Evolutionary conservation across 306 rosid genomes (phyloP).

Genomic region (Prunus fruticosa): DNA sequence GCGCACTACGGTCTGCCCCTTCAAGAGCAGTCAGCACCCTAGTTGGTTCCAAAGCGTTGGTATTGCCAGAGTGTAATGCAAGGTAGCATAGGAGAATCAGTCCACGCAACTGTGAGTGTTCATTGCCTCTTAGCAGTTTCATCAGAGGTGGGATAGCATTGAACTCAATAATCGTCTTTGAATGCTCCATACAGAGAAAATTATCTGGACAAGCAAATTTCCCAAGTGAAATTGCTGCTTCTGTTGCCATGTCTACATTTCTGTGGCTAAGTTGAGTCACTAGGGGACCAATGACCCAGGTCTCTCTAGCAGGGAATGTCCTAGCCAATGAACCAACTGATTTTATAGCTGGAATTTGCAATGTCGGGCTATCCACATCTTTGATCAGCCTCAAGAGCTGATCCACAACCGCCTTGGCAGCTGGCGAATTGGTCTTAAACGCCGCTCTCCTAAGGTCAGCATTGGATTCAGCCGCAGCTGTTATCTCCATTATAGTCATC

Average conservation of each 20-base stretch:
- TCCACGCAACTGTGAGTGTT: conserved; percentile 44
- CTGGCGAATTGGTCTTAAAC: conserved; percentile 63
- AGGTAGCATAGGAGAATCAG: conserved; percentile 73
- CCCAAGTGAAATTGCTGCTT: conserved; percentile 60
- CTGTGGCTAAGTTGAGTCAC: conserved; percentile 52
- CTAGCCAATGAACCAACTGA: conserved; percentile 79
- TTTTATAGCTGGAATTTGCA: conserved; percentile 58
- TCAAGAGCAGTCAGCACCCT: conserved; percentile 65
- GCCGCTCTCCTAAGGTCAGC: conserved; percentile 69
- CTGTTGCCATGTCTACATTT: conserved; percentile 49
- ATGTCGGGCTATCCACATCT: conserved; percentile 46
- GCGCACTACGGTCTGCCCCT: conserved; percentile 56
- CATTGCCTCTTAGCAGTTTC: conserved; percentile 59
- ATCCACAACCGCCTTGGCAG: conserved; percentile 80
- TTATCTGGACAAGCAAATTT: conserved; percentile 67
- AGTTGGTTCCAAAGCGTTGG: conserved; percentile 57
- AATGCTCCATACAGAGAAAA: conserved; percentile 66
- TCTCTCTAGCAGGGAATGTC: conserved; percentile 87
- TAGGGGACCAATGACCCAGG: conserved; percentile 59
- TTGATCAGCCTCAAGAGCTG: conserved; percentile 61
- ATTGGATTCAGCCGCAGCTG: conserved; percentile 63
- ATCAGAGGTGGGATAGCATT: conserved; percentile 50
- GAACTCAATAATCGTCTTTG: conserved; percentile 65
- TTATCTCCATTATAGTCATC: conserved; percentile 73
- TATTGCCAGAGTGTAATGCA: conserved; percentile 68